Conservation (phyloP, 2,329 filamentous ascomycete species). For the Curvularia eragrostidis region DNA sequence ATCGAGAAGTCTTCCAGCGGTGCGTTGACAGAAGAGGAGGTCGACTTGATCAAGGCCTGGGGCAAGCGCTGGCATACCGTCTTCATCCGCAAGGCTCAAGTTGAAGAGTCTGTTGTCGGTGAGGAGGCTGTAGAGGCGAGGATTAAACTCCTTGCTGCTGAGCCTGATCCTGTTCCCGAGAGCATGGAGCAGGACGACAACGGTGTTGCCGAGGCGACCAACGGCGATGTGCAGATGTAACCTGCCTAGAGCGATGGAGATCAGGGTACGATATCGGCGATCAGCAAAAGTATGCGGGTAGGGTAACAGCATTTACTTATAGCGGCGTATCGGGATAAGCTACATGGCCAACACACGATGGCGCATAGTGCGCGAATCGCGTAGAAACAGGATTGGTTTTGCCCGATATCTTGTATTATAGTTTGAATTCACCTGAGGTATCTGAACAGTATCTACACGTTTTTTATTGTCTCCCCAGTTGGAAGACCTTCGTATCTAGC, state of each 20-base stretch:
- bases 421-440: background rate
- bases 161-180: constrained; percentile 33
- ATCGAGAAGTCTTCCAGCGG: constrained; percentile 71
- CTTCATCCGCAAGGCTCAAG: constrained; percentile 79
- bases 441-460: background rate
- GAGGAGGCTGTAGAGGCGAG: constrained; percentile 61
- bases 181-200: constrained; percentile 31
- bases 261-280: background rate
- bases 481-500: background rate
- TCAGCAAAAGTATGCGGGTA: constrained; percentile 10
- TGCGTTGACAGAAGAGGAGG: constrained; percentile 51
- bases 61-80: constrained; percentile 85
- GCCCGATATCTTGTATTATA: constrained; percentile 2
- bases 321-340: background rate
- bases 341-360: constrained; percentile 1
- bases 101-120: constrained; percentile 77
- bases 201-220: constrained; percentile 29
- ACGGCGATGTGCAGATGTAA: constrained; percentile 36
- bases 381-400: background rate
- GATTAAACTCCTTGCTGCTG: constrained; percentile 44
- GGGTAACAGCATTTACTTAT: background rate
- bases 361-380: background rate
- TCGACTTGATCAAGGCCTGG: constrained; percentile 76
- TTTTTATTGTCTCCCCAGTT: background rate
- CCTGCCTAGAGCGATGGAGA: constrained; percentile 8